A percentile compares a stretch with the other conserved stretches of the same genome.
These are phyloP conservation scores for Oryza coarctata DNA, from an alignment of 176 grass and related monocot genomes.

Conservation along the genomic window DNA sequence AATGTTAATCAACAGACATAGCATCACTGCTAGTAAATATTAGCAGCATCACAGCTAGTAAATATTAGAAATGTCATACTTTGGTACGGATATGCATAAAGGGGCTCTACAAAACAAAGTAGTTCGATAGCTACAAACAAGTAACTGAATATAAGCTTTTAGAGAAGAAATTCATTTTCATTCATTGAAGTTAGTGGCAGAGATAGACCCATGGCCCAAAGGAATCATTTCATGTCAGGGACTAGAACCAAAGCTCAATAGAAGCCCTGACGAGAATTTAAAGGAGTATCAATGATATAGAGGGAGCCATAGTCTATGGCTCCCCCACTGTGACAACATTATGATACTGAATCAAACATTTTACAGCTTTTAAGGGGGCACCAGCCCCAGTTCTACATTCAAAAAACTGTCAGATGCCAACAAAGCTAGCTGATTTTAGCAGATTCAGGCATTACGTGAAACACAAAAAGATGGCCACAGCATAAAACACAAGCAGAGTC, in stretches of 20 bases:
- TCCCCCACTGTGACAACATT: background rate
- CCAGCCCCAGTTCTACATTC: slow-evolving; percentile 9
- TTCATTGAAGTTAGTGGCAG: background rate
- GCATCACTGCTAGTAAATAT: background rate
- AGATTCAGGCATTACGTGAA: slow-evolving; percentile 29
- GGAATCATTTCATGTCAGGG: background rate
- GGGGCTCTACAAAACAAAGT: background rate
- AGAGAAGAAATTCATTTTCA: slow-evolving; percentile 23
- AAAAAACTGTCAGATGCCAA: slow-evolving; percentile 21
- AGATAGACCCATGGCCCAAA: background rate
- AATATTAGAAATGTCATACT: background rate
- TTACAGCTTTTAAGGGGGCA: background rate
- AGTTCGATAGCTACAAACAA: slow-evolving; percentile 9
- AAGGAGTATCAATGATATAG: background rate
- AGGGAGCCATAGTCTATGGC: background rate
- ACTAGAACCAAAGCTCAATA: background rate
- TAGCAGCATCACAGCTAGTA: background rate
- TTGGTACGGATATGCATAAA: background rate
- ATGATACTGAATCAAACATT: slow-evolving; percentile 18
- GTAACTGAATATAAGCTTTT: background rate
- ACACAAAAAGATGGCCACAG: slow-evolving; percentile 1
- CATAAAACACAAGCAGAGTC: slow-evolving; percentile 25
- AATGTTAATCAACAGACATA: background rate
- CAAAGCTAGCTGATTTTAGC: slow-evolving; percentile 9
- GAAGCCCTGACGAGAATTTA: background rate